Evolutionary conservation across 129 eudicot species (phyloP), one percentile per base, ranked within the genome.

Genomic region (Artemisia argyi): DNA sequence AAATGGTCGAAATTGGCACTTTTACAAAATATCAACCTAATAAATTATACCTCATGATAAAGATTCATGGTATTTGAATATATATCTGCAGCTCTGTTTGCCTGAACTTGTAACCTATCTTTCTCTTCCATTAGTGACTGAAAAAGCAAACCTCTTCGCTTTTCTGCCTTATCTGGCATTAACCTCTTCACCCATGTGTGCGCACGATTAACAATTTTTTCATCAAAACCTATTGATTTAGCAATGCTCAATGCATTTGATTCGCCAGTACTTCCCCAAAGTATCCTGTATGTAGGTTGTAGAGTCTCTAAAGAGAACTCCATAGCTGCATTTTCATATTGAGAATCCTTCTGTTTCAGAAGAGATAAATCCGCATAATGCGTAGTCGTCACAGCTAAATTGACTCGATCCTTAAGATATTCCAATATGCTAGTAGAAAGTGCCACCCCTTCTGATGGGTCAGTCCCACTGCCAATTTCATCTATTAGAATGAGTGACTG

Each of bases 381-480:
- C 68, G 98, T 93, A 56, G 98, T 90, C 66, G 84, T 96, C 49
- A 93, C 86, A 64, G 98, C 92, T 79, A 93, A 79, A 75, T 82
- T 82, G 67, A 88, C 98, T 73, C 87, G 84, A 24, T 84, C 86
- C 71, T 84, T 90, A 50, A 93, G 81, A 81, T 85, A 90, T 49
- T 90, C 87, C 80, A 93, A 81, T 77, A 93, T 89, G 87, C 98
- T 93, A 44, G 96, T 82, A 24, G 98, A 93, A 61, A 93, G 97
- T 47, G 97, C 97, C 61, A 90, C 92, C 22, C 98, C 98, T 87
- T 93, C 98, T 52, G 97, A 89, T 59, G 98, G 98, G 74, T 93
- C 98, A 14, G 98, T 93, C 69, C 98, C 98, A 79, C 98, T 85
- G 59, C 98, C 98, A 67, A 93, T 90, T 81, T 93, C 98, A 84